Evolutionary conservation across 352 stramenopile species (phyloP), one percentile per base, ranked within the genome.

Genomic region (Globisporangium splendens): DNA sequence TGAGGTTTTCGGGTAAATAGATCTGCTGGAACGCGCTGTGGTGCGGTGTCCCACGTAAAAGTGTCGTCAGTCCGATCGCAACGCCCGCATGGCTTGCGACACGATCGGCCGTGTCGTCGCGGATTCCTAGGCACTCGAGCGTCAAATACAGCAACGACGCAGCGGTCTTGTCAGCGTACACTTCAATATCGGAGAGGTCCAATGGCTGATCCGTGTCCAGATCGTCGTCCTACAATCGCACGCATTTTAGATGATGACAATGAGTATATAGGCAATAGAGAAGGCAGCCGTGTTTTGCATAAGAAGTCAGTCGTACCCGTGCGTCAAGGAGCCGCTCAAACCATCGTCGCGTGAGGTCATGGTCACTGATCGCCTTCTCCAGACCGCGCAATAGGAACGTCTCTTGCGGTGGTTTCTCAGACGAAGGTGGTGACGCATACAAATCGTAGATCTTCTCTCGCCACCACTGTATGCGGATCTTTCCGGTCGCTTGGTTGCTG

Each of bases 391-490:
- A 68, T 31, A 98, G 69, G 41, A 82, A 59, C 6, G 89, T 92
- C 35, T 87, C 74, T 5, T 69, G 65, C 35, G 59, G 56, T n/a
- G 59, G 39, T 5, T 47, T n/a, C 14, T 24, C 54, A 14, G 58
- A 60, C 0, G 56, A 28, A 54, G 20, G 10, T 10, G 28, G 39
- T 42, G 62, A 22, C 17, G 68, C 68, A 62, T 92, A 94, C 57
- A 95, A 57, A 46, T 84, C 73, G 53, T 83, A 77, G 54, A 96
- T 86, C 8, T 73, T 72, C 50, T 98, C 84, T 18, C 88, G 78
- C 91, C 91, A 98, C 91, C 91, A 98, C 57, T 97, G 90, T 69
- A 97, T 86, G 55, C 91, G 86, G 72, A 98, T 94, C 61, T 89
- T 93, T 56, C 88, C 91, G 12, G 89, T 86, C 52, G 75, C 73